These are phyloP conservation scores for Tolypocladium amazonense DNA, from an alignment of 2,329 filamentous ascomycete species.

Conservation along the genomic window DNA sequence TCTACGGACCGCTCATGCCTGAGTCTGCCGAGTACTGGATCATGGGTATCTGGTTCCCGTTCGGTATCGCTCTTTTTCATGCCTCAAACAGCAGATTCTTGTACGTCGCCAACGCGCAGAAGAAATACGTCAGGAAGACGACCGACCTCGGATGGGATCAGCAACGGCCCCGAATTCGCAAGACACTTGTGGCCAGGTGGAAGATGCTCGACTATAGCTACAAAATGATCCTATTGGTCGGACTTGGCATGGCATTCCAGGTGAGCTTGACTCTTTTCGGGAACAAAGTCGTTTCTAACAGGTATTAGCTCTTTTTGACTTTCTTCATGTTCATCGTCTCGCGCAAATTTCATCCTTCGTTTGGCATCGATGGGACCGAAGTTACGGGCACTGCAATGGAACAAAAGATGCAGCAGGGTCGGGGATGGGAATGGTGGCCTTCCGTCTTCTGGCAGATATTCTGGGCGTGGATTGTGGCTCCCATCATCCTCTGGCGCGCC, in stretches of 20 bases:
- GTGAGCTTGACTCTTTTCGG: constrained; percentile 22
- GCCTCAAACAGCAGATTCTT: constrained; percentile 52
- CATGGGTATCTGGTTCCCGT: constrained; percentile 55
- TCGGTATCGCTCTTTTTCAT: constrained; percentile 56
- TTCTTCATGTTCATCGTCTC: constrained; percentile 53
- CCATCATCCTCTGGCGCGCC: constrained; percentile 50
- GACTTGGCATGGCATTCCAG: constrained; percentile 44
- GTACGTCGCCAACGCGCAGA: constrained; percentile 45
- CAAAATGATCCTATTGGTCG: constrained; percentile 39
- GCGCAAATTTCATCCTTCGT: constrained; percentile 52
- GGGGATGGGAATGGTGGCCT: constrained; percentile 60
- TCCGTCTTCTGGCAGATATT: constrained; percentile 54
- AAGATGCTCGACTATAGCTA: constrained; percentile 32
- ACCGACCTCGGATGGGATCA: constrained; percentile 3
- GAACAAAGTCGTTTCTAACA: background rate
- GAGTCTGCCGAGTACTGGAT: constrained; percentile 52
- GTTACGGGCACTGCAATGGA: constrained; percentile 44
- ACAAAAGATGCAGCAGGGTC: constrained; percentile 30
- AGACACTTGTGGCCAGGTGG: constrained; percentile 24
- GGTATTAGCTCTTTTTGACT: constrained; percentile 42
- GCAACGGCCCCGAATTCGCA: constrained; percentile 6
- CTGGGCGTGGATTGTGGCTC: constrained; percentile 53
- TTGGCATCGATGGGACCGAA: constrained; percentile 51
- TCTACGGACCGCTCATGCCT: constrained; percentile 29
- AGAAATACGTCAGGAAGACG: constrained; percentile 21